Evolutionary conservation across 108 stramenopile genomes (phyloP), one percentile per base, ranked within the genome.

Genomic region (Fragilariopsis cylindrus): DNA sequence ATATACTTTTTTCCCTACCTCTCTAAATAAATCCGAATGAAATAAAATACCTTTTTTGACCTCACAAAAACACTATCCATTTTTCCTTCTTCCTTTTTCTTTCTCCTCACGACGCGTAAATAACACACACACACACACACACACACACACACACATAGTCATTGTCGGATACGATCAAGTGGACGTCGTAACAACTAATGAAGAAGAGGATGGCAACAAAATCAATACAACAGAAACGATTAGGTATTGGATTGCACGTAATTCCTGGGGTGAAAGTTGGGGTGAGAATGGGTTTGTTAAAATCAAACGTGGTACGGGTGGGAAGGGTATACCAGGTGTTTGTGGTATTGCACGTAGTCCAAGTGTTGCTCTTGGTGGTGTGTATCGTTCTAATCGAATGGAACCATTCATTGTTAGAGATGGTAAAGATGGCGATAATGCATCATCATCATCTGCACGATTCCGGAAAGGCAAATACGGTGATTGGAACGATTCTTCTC

Each of bases 291-390:
- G 92, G 12, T 91, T 82, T 53, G 74, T 91, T 21, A 80, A 77
- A 39, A 80, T 93, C 64, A 73, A 71, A 63, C 82, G 92, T 63
- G 76, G 79, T 12, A 7, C 78, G 50, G 87, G 87, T 8, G 68
- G 50, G 60, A 87, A 85, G 71, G 81, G 79, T 18, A 60, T 54
- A 56, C 79, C 74, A 3, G 90, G 92, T 8, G 74, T 93, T 67
- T 93, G 92, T 70, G 92, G 90, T 0, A 86, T 93, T 30, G 88
- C 92, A 1, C 64, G 76, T 54, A 90, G 77, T 69, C 92, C 92
- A 0, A 88, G 87, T 70, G 84, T 93, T 39, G 92, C 88, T 11
- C 60, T 92, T 30, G 88, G 87, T 21, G 90, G 89, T 19, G 62
- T 57, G 66, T 81, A 84, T 50, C 52, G 60, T 5, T 30, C 52